Base-by-base conservation (phyloP, 2,329 filamentous ascomycete genomes). In the Xylariomycetidae sp. region DNA sequence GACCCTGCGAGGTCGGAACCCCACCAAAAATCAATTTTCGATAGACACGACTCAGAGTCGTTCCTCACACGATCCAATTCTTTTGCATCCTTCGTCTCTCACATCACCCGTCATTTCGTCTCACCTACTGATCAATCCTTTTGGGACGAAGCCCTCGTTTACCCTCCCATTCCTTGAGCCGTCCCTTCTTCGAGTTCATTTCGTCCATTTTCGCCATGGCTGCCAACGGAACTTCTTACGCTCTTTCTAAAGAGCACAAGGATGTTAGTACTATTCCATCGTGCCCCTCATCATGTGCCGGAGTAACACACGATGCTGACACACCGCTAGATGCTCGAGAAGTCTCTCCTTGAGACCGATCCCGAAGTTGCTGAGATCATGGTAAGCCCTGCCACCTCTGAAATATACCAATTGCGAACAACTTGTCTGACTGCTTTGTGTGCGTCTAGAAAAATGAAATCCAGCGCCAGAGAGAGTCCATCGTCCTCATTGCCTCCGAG, bases 401-500 rank as follows among this genome's bases (percentile, higher is more conserved):
- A n/a, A n/a, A n/a, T n/a, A n/a, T 14, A 10, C 4, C 10, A 27
- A 30, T 13, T 17, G 11, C 2, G 6, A 16, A n/a, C n/a, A 9
- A 3, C 8, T 30, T 30, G 12, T 12, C 13, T 13, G 17, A 9
- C 12, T 27, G n/a, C 22, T 31, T 6, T 8, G 6, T 9, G n/a
- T 23, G 3, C 6, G 7, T 20, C 40, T 50, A 92, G 85, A 85
- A 87, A 74, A 80, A 85, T 56, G 90, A 97, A 70, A 85, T 96
- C 58, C 81, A 95, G 77, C 88, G 92, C 61, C 92, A 98, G 74
- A 83, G 88, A 65, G 89, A 98, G 76, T 97, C 89, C 54, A 94
- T 98, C 67, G 87, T 97, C 59, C 82, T 98, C 62, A 98, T 98
- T 57, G 90, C 92, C 58, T 97, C 92, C 37, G 92, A 98, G 74